Base-by-base conservation (phyloP, 129 eudicot genomes). In the Deinandra increscens region DNA sequence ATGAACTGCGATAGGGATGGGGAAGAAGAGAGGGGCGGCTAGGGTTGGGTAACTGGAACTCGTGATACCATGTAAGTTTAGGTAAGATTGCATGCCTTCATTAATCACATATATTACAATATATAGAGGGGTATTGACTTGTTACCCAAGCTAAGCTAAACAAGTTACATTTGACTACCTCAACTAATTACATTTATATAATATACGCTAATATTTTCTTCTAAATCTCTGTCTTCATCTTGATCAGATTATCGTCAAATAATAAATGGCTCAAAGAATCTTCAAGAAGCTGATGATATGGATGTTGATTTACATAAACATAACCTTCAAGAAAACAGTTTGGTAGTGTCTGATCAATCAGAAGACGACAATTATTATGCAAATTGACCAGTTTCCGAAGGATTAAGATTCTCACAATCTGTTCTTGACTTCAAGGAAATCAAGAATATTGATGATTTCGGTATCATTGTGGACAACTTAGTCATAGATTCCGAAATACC, bases 401-500 rank as follows among this genome's bases (percentile, higher is more conserved):
- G 88, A 33, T 78, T 88, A 65, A 80, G 84, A 38, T 84, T 88
- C 75, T 82, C 87, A 44, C 73, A 88, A 73, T 71, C 83, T 9
- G 64, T 29, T 26, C 18, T 68, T 23, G 75, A 58, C 37, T 86
- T 88, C 49, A 76, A 88, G 50, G 84, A 77, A 6, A 77, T 86
- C 4, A 75, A 85, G 63, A 18, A 64, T 58, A 46, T 80, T 1
- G 39, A 84, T 6, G 80, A 68, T 71, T 91, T 91, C 80, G 77
- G 48, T 51, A 79, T 91, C 34, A 67, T 81, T 19, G 83, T 86
- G 38, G 83, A 88, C 65, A 83, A 77, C 36, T 67, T 91, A 53
- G 65, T 84, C 34, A 79, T 91, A 42, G 94, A 91, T 79, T 85
- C 88, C 0, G 86, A 80, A 75, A 71, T 88, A 31, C 83, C 91